Base-by-base conservation (phyloP, 140 eudicot species). In the Senecio squalidus region DNA sequence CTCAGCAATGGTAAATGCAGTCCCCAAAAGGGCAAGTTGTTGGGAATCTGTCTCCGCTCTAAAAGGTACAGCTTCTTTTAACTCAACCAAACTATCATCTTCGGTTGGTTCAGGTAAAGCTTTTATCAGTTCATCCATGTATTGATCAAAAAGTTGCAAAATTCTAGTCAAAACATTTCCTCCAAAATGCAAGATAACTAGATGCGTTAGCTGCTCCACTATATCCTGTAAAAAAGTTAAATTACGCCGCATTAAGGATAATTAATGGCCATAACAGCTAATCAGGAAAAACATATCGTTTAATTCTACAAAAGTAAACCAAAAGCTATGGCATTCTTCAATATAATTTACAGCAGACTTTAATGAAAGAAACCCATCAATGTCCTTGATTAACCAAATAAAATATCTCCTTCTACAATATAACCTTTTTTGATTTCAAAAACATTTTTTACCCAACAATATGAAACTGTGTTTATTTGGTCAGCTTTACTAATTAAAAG, bases 1-100 rank as follows among this genome's bases (percentile, higher is more conserved):
- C 61, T 92, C 98, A 7, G 91, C 96, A 64, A 87, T 75, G 6
- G 94, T 81, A 73, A 81, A 86, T 20, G 98, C 98, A 46, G 88
- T 76, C 70, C 98, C 96, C 55, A 92, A 63, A 28, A 86, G 70
- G 20, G 95, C 83, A 49, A 87, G 94, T 63, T 92, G 98, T 73
- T 92, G 88, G 36, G 98, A 86, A 69, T 92, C 98, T 27, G 98
- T 79, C 69, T 92, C 98, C 10, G 96, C 86, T 66, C 75, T 92
- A 54, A 83, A 86, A 24, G 96, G 92, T 25, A 87, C 65, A 16
- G 79, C 61, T 60, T 92, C 98, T 72, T 86, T 86, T 25, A 86
- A 71, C 54, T 86, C 95, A 18, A 84, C 67, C 9, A 87, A 75
- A 66, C 74, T 76, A 49, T 92, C 98, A 34, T 92, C 98, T 69